phyloP scores from a whole-genome alignment of 805 yeast genomes.

The Zygosaccharomyces bisporus region DNA sequence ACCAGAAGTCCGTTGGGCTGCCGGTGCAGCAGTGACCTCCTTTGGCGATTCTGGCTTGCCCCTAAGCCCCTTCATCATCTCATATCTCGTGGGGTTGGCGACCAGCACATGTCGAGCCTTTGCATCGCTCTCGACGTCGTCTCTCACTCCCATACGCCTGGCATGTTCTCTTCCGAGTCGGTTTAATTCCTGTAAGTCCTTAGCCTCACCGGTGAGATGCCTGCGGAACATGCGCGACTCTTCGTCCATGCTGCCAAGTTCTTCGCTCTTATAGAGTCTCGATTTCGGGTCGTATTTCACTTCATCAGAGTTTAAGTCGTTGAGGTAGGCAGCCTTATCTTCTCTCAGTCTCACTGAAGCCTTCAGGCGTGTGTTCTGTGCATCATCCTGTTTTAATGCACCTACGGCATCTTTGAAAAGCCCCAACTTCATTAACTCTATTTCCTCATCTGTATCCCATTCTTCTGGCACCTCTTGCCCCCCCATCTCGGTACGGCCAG shows the following conservation, averaged over 20 bases:
- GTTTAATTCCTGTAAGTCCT: conserved; percentile 46
- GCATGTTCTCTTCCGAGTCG: conserved; percentile 47
- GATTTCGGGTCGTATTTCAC: conserved; percentile 54
- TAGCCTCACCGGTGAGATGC: conserved; percentile 54
- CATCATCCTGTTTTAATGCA: conserved; percentile 21
- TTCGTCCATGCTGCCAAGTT: conserved; percentile 37
- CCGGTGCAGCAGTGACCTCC: conserved; percentile 3
- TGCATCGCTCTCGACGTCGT: conserved; percentile 26
- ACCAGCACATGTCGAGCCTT: conserved; percentile 32
- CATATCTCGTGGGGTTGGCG: conserved; percentile 38
- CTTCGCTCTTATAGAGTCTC: conserved; percentile 37
- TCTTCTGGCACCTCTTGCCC: conserved; percentile 14
- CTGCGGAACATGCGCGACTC: conserved; percentile 49
- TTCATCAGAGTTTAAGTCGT: conserved; percentile 45
- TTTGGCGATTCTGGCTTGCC: background rate
- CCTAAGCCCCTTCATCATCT: conserved; percentile 19
- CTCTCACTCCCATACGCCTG: conserved; percentile 29
- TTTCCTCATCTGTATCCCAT: conserved; percentile 44
- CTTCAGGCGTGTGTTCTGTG: conserved; percentile 14
- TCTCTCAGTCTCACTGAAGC: conserved; percentile 58
- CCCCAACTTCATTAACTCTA: conserved; percentile 42
- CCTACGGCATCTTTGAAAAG: conserved; percentile 26
- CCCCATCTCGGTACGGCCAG: conserved; percentile 31
- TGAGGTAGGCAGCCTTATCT: conserved; percentile 69
- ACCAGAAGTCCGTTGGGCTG: conserved; percentile 16